Percentiles rank a stretch among this genome's conserved stretches.
These are phyloP conservation scores for Dendrostoma leiphaemia DNA, from an alignment of 2,329 filamentous ascomycete species.

Conservation along the genomic window DNA sequence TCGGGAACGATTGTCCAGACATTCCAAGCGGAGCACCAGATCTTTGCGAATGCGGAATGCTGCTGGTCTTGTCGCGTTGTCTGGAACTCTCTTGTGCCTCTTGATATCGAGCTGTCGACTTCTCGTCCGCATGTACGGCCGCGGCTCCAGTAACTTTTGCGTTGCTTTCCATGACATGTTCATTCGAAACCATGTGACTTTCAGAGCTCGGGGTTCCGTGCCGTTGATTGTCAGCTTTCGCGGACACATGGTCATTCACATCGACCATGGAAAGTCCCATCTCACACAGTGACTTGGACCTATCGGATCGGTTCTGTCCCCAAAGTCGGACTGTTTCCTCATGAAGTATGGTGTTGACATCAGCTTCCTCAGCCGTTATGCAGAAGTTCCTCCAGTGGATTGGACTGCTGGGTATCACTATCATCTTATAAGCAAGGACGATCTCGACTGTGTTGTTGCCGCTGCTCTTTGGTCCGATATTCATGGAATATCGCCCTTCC, in stretches of 20 bases:
- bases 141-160: neutral
- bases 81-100: too few relatives aligned
- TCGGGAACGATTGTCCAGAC: neutral
- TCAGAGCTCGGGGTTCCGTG: neutral
- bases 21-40: neutral
- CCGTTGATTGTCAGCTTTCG: neutral
- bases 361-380: neutral
- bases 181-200: neutral
- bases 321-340: neutral
- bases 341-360: neutral
- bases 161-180: neutral
- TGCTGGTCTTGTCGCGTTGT: neutral
- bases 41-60: neutral
- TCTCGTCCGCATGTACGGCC: neutral
- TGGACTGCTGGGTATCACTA: neutral
- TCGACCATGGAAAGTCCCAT: neutral
- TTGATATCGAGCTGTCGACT: neutral
- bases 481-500: neutral
- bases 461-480: neutral
- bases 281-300: neutral
- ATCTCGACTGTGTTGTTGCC: neutral
- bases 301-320: neutral
- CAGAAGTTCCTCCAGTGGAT: slow-evolving; percentile 2
- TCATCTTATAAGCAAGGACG: neutral
- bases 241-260: neutral